phyloP scores from a whole-genome alignment of 2,329 filamentous ascomycete genomes.

The Zasmidium citrigriseum region DNA sequence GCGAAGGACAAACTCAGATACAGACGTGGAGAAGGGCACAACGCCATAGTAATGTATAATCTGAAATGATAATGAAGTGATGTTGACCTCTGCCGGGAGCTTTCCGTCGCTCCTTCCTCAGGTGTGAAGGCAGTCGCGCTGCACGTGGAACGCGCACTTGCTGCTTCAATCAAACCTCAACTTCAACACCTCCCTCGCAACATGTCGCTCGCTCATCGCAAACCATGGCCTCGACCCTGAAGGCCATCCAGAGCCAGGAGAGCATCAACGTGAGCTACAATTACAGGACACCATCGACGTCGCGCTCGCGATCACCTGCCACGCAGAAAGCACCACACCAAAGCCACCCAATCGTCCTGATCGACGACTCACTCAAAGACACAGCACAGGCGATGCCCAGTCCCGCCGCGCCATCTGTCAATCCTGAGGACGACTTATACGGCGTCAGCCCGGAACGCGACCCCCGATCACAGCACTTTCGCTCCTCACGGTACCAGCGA shows the following conservation, averaged over 20 bases:
- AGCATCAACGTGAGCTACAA: constrained; percentile 26
- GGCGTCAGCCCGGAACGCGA: constrained; percentile 15
- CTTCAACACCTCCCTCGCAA: background rate
- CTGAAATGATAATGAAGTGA: background rate
- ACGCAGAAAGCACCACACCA: background rate
- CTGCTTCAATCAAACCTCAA: background rate
- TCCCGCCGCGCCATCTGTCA: background rate
- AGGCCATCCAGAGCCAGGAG: constrained; percentile 14
- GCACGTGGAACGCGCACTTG: constrained; percentile 4
- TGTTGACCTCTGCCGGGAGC: constrained; percentile 3
- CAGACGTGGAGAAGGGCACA: constrained; percentile 7
- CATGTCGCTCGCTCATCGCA: background rate
- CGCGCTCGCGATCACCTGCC: constrained; percentile 4
- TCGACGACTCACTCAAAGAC: background rate
- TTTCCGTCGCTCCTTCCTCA: background rate
- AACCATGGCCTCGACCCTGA: constrained; percentile 18
- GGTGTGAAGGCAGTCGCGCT: background rate
- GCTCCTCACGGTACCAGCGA: background rate
- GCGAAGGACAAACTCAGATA: constrained; percentile 1
- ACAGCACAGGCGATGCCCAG: background rate
- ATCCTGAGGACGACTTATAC: constrained; percentile 20
- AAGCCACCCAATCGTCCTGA: background rate
- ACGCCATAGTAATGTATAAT: background rate
- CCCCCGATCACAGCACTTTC: background rate
- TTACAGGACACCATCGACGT: constrained; percentile 7